Base-by-base conservation (phyloP, 805 yeast species). In the Pichia nakasei region DNA sequence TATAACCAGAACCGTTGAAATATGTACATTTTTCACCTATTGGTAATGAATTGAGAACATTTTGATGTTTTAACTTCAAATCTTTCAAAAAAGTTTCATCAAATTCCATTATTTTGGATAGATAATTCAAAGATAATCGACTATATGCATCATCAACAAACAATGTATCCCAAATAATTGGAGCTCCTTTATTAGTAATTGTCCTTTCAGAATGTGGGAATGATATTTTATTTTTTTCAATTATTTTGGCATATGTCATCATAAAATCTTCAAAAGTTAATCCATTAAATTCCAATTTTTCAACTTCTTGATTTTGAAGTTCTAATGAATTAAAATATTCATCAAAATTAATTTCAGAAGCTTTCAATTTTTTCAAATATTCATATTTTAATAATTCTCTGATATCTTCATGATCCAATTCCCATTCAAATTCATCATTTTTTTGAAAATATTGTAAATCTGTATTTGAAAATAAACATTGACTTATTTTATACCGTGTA, bases 11-110 rank as follows among this genome's bases (percentile, higher is more conserved):
- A 9, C 64, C 66, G 5, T 43, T 15, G 41, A 52, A 62, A 36
- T 56, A 55, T 5, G 45, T 20, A 3, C 57, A 53, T 1, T 60
- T 46, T 44, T 60, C 46, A 45, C 60, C 63, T 6, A 22, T 32
- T 0, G 84, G 85, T 55, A 81, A 58, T 21, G 62, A 60, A 2
- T 55, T 52, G 18, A 75, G 66, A 9, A 76, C 71, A 36, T 56
- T 55, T 9, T 52, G 43, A 58, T 82, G 87, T 18, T 79, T 69
- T 15, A 52, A 46, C 15, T 55, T 66, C 64, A 82, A 61, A 41
- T 69, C 68, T 1, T 51, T 49, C 17, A 77, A 53, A 50, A 78
- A 80, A 1, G 61, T 60, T 2, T 61, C 62, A 21, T 63, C 52
- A 42, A 60, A 60, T 11, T 48, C 38, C 61, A 60, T 54, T 17